Evolutionary conservation across 2,329 filamentous ascomycete genomes (phyloP), one percentile per base, ranked within the genome.

Genomic region (Pseudopyrenochaeta lycopersici): DNA sequence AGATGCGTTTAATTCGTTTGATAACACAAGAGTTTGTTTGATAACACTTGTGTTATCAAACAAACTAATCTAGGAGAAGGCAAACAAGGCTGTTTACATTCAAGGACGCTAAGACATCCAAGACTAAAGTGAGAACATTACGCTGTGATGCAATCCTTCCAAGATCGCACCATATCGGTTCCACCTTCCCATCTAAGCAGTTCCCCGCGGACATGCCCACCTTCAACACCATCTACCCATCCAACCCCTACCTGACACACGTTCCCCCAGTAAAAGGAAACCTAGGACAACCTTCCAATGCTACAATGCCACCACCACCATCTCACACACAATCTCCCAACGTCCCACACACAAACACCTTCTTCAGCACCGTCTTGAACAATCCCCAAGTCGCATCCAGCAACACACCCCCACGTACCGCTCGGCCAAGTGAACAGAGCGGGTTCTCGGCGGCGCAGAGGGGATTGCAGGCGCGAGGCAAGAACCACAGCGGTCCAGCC

Each of bases 391-490:
- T 35, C 23, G 20, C 35, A 27, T n/a, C 27, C 30, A 4, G 32
- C 49, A 21, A 2, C 11, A 52, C 33, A 35, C 31, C 53, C 14
- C 12, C 40, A 10, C 30, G 21, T 7, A 15, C 42, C 40, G 5
- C 21, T 7, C 44, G 7, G 2, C 49, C 38, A 10, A 12, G 14
- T 14, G 23, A 35, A 17, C 46, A 33, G 35, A 38, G 18, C 31
- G 4, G 12, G 20, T 58, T 68, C 51, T 66, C 65, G 1, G 46
- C 63, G 1, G 50, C 66, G 17, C 70, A 72, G 29, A 66, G 63
- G 38, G 64, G 64, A 31, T 58, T 64, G 1, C 73, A 74, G 45
- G 69, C 72, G 3, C 60, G 70, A 7, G 42, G 49, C 36, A 56
- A 55, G 9, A 30, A 30, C 4, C 30, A 42, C 40, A 30, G 21